Evolutionary conservation across 140 eudicot species (phyloP).

Genomic region (Senecio squalidus): DNA sequence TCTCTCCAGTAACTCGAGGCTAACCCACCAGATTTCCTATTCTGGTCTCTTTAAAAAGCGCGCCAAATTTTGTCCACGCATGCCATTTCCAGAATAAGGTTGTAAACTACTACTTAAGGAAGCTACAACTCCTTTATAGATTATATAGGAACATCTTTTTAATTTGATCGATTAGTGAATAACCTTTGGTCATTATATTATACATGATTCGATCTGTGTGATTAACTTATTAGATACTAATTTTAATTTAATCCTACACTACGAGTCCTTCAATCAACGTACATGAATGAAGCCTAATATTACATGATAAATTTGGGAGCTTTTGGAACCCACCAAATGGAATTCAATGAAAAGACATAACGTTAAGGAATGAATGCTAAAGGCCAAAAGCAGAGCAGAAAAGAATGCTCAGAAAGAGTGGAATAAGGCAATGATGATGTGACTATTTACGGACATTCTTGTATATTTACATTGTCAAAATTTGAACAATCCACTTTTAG

Average conservation of each 20-base stretch:
- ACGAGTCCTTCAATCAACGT: background rate
- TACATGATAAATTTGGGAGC: background rate
- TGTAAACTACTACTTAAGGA: background rate
- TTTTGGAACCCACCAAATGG: too few relatives aligned
- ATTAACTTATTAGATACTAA: background rate
- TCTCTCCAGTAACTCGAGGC: too few relatives aligned
- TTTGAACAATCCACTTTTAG: too few relatives aligned
- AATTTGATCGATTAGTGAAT: too few relatives aligned
- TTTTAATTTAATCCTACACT: background rate
- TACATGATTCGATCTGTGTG: too few relatives aligned
- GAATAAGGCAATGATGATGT: background rate
- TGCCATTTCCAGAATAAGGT: background rate
- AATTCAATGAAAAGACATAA: background rate
- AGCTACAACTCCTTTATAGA: background rate
- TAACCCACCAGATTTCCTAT: background rate
- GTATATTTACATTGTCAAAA: too few relatives aligned
- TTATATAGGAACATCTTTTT: background rate
- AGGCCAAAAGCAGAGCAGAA: background rate
- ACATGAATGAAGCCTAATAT: background rate
- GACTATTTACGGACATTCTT: conserved; percentile 17
- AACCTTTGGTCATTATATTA: too few relatives aligned
- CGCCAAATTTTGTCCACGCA: background rate
- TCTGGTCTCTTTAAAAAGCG: background rate
- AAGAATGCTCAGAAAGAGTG: background rate
- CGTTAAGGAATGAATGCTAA: background rate